Base-by-base conservation (phyloP, 2,329 filamentous ascomycete genomes). In the Stromatinia cepivora region DNA sequence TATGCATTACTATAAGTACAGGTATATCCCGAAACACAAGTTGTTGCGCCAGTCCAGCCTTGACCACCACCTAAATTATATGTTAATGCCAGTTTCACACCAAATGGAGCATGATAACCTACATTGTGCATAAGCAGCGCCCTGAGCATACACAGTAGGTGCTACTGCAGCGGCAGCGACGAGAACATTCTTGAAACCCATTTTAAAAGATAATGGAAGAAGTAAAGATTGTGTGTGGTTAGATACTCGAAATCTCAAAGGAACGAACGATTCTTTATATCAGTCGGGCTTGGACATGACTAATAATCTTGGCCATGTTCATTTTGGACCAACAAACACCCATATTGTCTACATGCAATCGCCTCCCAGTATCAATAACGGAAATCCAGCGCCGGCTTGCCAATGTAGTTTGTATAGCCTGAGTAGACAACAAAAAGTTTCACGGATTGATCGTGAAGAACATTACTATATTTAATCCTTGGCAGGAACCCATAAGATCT, bases 101-200 rank as follows among this genome's bases (percentile, higher is more conserved):
- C 15, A 7, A 31, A 3, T 48, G 7, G 42, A 28, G 6, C 5
- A 34, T 15, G 22, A 20, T 39, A 61, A 70, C 76, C 72, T 68
- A 78, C 76, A 77, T 70, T 78, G 76, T 67, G 57, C 73, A 62
- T 73, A 78, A 34, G 73, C 74, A 45, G 31, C 66, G 36, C 59
- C 52, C 39, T 78, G 75, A 72, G 77, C 72, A 59, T 77, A 42
- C 36, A 72, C 65, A 73, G 72, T 70, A 69, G 77, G 74, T 72
- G 74, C 72, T 57, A 79, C 57, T 67, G 77, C 71, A 69, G 77
- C 76, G 72, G 74, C 78, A 75, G 73, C 69, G 70, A 77, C 22
- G 56, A 76, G 56, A 70, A 70, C 25, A 64, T 71, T 72, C 69
- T 74, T 77, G 28, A 76, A 62, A 50, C 71, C 71, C 76, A 78